phyloP scores from a whole-genome alignment of 176 grass and related monocot genomes.

The Musa itinerans region DNA sequence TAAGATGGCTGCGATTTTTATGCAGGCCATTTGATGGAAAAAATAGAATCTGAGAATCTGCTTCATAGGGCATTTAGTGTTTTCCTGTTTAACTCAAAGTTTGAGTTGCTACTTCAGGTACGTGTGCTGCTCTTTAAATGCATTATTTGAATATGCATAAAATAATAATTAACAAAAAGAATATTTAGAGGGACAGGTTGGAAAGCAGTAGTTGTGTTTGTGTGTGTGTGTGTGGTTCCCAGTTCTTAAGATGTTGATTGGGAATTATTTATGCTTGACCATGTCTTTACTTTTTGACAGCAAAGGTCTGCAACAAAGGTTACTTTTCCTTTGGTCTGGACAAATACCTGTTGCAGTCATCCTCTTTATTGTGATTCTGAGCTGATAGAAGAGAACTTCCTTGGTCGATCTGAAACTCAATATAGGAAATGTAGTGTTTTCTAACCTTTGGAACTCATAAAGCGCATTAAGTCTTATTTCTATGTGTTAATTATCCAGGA shows the following conservation, averaged over 20 bases:
- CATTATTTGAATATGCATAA: too few relatives aligned
- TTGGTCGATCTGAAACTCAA: constrained; percentile 22
- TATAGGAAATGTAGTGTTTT: background rate
- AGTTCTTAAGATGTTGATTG: background rate
- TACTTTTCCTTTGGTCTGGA: constrained; percentile 89
- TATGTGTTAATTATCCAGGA: constrained; percentile 32
- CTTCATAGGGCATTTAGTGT: constrained; percentile 86
- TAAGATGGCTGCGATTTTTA: background rate
- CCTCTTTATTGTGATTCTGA: constrained; percentile 80
- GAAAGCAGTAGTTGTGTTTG: too few relatives aligned
- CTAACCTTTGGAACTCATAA: background rate
- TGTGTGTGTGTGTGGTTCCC: too few relatives aligned
- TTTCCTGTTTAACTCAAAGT: constrained; percentile 90
- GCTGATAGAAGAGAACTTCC: constrained; percentile 61
- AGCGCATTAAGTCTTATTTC: too few relatives aligned
- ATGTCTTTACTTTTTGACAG: constrained; percentile 27
- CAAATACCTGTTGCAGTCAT: constrained; percentile 89
- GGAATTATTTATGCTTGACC: background rate
- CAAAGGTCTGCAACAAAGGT: constrained; percentile 82
- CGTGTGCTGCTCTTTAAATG: background rate
- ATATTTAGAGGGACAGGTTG: too few relatives aligned
- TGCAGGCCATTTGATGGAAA: constrained; percentile 90
- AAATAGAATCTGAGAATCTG: constrained; percentile 64
- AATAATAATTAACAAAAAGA: too few relatives aligned
- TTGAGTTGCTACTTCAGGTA: constrained; percentile 81